Conservation (phyloP, 2,329 filamentous ascomycete species). For the Didymella lethalis region DNA sequence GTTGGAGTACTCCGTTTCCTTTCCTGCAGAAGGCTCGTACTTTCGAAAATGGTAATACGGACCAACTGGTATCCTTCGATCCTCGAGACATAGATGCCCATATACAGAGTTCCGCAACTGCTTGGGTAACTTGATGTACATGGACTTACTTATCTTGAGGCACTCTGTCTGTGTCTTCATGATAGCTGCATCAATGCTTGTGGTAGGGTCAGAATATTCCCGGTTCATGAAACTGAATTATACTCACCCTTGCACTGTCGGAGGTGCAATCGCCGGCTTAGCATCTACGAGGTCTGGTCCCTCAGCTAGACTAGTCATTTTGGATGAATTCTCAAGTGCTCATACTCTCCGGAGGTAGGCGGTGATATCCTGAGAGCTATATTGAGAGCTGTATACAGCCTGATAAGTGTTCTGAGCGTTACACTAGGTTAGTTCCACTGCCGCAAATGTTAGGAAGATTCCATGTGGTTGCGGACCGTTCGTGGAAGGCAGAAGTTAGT, state of each 20-base stretch:
- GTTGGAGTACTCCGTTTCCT: neutral
- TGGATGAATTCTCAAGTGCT: neutral
- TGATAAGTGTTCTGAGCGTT: neutral
- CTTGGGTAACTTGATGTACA: constrained; percentile 31
- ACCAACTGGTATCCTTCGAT: constrained; percentile 32
- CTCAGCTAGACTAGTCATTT: neutral
- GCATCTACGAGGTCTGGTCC: no score
- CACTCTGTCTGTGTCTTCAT: constrained; percentile 20
- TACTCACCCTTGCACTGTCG: neutral
- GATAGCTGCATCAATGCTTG: constrained; percentile 1
- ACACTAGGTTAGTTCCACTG: neutral
- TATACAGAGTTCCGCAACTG: constrained; percentile 36
- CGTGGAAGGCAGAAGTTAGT: constrained; percentile 9
- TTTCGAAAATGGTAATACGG: constrained; percentile 34
- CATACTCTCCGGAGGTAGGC: neutral
- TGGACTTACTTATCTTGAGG: constrained; percentile 23
- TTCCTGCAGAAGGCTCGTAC: constrained; percentile 16
- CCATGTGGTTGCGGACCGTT: neutral
- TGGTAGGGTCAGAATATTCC: neutral
- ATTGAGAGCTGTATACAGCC: neutral
- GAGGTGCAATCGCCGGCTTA: neutral
- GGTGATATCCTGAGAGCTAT: neutral
- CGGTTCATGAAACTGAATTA: no score
- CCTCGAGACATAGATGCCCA: constrained; percentile 33
- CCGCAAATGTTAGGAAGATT: neutral